Percentiles rank a stretch among this genome's conserved stretches.
Evolutionary conservation across 2,329 filamentous ascomycete species (phyloP).

Genomic region (Sclerotinia nivalis): DNA sequence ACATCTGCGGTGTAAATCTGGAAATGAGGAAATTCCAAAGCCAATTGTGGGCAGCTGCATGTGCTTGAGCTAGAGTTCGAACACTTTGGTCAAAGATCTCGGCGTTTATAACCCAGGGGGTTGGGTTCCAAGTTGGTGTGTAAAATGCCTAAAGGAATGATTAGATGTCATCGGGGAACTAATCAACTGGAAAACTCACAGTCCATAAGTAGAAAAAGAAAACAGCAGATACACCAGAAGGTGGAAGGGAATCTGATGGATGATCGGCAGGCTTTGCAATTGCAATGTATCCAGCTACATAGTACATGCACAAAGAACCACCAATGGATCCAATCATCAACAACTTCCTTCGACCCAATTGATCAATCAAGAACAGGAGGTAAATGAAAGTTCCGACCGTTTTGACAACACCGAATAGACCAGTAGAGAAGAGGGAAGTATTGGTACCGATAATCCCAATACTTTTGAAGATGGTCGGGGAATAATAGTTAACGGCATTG

Average conservation of each 20-base stretch:
- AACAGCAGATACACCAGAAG: slow-evolving; percentile 57
- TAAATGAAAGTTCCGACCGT: slow-evolving; percentile 42
- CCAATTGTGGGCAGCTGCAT: slow-evolving; percentile 68
- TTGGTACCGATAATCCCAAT: slow-evolving; percentile 34
- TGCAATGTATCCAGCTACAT: slow-evolving; percentile 35
- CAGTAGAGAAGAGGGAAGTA: slow-evolving; percentile 30
- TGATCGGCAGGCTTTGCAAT: slow-evolving; percentile 28
- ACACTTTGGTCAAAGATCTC: slow-evolving; percentile 36
- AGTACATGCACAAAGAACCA: slow-evolving; percentile 29
- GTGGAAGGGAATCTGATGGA: slow-evolving; percentile 4
- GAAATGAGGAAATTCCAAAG: slow-evolving; percentile 65
- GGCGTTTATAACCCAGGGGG: slow-evolving; percentile 36
- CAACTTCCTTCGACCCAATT: slow-evolving; percentile 55
- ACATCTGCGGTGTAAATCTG: slow-evolving; percentile 68
- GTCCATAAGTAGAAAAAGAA: slow-evolving; percentile 78
- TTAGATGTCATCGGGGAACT: not conserved
- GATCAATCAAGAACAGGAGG: slow-evolving; percentile 60
- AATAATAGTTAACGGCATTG: slow-evolving; percentile 35
- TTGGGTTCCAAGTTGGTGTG: slow-evolving; percentile 36
- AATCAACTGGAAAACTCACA: not conserved
- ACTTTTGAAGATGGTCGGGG: slow-evolving; percentile 31
- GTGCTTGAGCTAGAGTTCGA: slow-evolving; percentile 54
- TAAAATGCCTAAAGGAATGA: slow-evolving; percentile 29
- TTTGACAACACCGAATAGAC: slow-evolving; percentile 31
- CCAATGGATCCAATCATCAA: slow-evolving; percentile 35